Evolutionary conservation across 2,329 filamentous ascomycete genomes (phyloP).

Genomic region (Cercospora sp.): DNA sequence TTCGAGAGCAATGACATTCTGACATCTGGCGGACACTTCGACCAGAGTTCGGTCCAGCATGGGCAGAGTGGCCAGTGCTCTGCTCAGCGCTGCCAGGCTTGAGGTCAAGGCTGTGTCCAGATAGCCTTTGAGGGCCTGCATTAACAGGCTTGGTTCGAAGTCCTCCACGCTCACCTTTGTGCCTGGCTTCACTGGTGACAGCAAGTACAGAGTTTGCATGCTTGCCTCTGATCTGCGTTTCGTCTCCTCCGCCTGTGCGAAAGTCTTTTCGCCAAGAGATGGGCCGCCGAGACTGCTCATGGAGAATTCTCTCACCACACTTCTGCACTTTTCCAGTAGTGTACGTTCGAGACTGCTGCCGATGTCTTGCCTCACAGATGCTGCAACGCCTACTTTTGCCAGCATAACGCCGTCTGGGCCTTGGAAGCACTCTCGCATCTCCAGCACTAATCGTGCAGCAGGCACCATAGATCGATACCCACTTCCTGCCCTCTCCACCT

Average conservation of each 20-base stretch:
- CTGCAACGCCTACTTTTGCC: conserved; percentile 70
- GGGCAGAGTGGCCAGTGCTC: conserved; percentile 76
- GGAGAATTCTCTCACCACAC: conserved; percentile 80
- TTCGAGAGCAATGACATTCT: conserved; percentile 88
- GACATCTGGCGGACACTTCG: conserved; percentile 80
- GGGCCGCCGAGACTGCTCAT: conserved; percentile 57
- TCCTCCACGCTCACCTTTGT: conserved; percentile 45
- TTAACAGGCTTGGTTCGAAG: conserved; percentile 68
- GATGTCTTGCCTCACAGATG: conserved; percentile 67
- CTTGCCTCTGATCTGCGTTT: conserved; percentile 73
- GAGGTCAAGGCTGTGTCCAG: conserved; percentile 78
- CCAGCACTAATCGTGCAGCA: conserved; percentile 76
- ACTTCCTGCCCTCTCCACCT: conserved; percentile 49
- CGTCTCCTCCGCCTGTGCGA: conserved; percentile 68
- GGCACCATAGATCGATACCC: conserved; percentile 79
- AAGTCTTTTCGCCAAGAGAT: conserved; percentile 44
- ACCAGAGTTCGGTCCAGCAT: conserved; percentile 76
- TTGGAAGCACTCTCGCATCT: conserved; percentile 46
- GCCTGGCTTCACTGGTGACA: conserved; percentile 64
- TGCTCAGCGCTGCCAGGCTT: conserved; percentile 70
- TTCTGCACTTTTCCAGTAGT: conserved; percentile 60
- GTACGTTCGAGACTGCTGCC: conserved; percentile 71
- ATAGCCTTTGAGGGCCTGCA: conserved; percentile 77
- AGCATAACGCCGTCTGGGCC: conserved; percentile 68
- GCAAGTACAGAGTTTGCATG: conserved; percentile 72